These are phyloP conservation scores for Penicillium desertorum DNA, from an alignment of 495 filamentous ascomycete species.

Conservation along the genomic window DNA sequence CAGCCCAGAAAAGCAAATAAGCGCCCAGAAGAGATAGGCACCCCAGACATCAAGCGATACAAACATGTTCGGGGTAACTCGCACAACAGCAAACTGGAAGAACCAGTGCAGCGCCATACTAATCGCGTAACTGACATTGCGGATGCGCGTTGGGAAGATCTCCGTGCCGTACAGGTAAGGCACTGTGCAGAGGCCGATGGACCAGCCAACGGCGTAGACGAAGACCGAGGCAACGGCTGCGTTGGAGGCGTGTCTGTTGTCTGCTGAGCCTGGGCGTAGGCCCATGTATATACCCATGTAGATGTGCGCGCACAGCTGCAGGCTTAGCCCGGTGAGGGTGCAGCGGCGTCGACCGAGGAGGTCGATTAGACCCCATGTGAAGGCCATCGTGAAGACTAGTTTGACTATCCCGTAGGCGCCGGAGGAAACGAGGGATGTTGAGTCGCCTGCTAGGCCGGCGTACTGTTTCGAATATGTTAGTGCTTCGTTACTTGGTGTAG, in stretches of 20 bases:
- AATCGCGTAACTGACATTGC: slow-evolving; percentile 43
- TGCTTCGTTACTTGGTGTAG: neutral
- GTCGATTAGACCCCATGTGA: slow-evolving; percentile 48
- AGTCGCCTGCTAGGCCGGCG: slow-evolving; percentile 35
- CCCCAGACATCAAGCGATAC: slow-evolving; percentile 44
- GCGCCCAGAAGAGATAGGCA: slow-evolving; percentile 48
- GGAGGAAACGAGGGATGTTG: slow-evolving; percentile 39
- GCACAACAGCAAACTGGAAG: slow-evolving; percentile 51
- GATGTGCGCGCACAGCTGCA: slow-evolving; percentile 44
- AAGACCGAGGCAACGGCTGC: slow-evolving; percentile 49
- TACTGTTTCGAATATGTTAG: slow-evolving; percentile 16
- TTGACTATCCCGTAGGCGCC: slow-evolving; percentile 48
- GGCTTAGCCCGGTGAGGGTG: slow-evolving; percentile 35
- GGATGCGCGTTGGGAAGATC: slow-evolving; percentile 49
- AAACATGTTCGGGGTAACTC: slow-evolving; percentile 51
- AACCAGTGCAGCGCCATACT: slow-evolving; percentile 51
- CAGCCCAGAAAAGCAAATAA: slow-evolving; percentile 42
- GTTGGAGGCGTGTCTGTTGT: slow-evolving; percentile 41
- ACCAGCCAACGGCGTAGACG: slow-evolving; percentile 51
- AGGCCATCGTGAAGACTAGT: slow-evolving; percentile 49
- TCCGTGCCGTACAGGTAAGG: slow-evolving; percentile 50
- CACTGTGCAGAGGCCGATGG: slow-evolving; percentile 51
- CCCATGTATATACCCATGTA: slow-evolving; percentile 48
- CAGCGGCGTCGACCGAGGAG: slow-evolving; percentile 44
- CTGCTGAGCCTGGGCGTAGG: slow-evolving; percentile 30